These are phyloP conservation scores for Setaria italica DNA, from an alignment of 202 grass and related monocot genomes.

Conservation along the genomic window DNA sequence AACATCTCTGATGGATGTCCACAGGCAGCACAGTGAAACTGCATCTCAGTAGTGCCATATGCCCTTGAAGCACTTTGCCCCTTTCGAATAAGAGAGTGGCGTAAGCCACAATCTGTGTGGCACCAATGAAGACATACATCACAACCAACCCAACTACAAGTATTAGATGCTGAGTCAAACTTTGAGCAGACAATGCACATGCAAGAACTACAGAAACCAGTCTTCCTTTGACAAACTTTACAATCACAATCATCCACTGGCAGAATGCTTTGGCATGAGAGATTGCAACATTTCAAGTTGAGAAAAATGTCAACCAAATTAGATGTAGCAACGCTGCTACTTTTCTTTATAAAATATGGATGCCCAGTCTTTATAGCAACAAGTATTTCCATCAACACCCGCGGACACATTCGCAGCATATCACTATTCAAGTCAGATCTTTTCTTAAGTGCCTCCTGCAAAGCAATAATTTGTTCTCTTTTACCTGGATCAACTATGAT, in stretches of 20 bases:
- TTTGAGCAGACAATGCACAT: conserved; percentile 89
- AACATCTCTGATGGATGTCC: conserved; percentile 94
- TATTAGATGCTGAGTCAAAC: conserved; percentile 90
- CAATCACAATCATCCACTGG: conserved; percentile 89
- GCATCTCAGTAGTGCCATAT: conserved; percentile 61
- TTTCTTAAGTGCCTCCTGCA: conserved; percentile 78
- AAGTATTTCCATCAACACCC: conserved; percentile 82
- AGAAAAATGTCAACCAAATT: conserved; percentile 89
- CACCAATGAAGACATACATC: conserved; percentile 98
- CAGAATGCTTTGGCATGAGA: conserved; percentile 70
- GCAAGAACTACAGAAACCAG: conserved; percentile 88
- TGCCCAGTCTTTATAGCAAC: conserved; percentile 78
- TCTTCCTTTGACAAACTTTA: conserved; percentile 69
- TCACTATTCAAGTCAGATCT: conserved; percentile 75
- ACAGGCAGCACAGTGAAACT: conserved; percentile 85
- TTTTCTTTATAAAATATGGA: conserved; percentile 74
- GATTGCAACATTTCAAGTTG: conserved; percentile 83
- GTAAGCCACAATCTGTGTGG: conserved; percentile 88
- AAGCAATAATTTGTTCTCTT: conserved; percentile 63
- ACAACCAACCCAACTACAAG: conserved; percentile 96
- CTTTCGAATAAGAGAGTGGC: conserved; percentile 73
- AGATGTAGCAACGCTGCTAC: conserved; percentile 54
- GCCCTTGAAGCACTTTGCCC: conserved; percentile 52
- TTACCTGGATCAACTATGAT: conserved; percentile 71
- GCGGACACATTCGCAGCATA: conserved; percentile 63